These are phyloP conservation scores for Ophiostoma tasmaniense DNA, from an alignment of 2,329 filamentous ascomycete species.

Conservation along the genomic window DNA sequence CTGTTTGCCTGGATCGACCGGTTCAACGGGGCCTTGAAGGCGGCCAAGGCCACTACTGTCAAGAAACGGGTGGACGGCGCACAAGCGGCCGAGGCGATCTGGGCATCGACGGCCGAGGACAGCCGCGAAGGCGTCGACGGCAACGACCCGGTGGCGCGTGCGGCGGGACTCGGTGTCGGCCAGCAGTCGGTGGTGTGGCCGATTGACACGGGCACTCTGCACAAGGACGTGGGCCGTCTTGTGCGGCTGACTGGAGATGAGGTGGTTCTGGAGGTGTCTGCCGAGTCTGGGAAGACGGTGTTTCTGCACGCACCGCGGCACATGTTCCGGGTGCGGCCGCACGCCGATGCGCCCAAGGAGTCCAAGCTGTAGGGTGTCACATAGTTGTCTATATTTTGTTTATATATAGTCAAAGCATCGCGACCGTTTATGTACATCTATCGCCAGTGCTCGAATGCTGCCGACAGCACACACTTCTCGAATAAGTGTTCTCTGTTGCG, in stretches of 20 bases:
- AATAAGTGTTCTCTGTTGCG: not conserved
- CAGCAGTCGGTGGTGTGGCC: conserved; percentile 51
- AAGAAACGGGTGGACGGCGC: conserved; percentile 39
- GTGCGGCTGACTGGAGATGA: conserved; percentile 44
- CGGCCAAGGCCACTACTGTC: conserved; percentile 32
- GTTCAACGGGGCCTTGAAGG: conserved; percentile 38
- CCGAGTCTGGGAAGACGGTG: conserved; percentile 33
- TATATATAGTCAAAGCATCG: too few species aligned
- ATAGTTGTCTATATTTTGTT: too few species aligned
- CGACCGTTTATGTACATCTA: too few species aligned
- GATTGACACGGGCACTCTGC: conserved; percentile 50
- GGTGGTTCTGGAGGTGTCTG: conserved; percentile 46
- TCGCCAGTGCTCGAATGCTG: too few species aligned
- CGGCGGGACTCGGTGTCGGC: conserved; percentile 44
- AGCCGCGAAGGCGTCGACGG: conserved; percentile 32
- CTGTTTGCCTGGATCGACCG: conserved; percentile 56
- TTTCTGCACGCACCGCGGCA: conserved; percentile 54
- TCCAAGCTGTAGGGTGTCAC: conserved; percentile 18
- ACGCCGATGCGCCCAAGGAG: conserved; percentile 1
- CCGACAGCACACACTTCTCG: too few species aligned
- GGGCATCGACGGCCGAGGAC: conserved; percentile 39
- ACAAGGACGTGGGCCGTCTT: conserved; percentile 50
- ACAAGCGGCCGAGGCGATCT: conserved; percentile 43
- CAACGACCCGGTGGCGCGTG: conserved; percentile 37
- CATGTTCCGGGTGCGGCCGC: conserved; percentile 43